Evolutionary conservation across 192 early-diverging fungal species (phyloP).

Genomic region (Chytriomyces hyalinus): DNA sequence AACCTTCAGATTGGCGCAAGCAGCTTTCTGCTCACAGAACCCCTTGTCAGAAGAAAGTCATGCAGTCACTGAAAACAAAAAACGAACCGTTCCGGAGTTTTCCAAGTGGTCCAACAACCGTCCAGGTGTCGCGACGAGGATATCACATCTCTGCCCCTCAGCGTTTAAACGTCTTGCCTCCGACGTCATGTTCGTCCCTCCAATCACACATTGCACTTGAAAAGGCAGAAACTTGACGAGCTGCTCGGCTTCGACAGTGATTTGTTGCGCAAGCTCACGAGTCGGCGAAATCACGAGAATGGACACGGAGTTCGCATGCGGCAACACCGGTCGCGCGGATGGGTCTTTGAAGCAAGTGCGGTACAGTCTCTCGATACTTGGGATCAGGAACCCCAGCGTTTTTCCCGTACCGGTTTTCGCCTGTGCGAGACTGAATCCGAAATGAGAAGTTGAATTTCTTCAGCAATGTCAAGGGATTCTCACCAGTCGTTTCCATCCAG

Average conservation of each 20-base stretch:
- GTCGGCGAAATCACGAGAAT: constrained; percentile 86
- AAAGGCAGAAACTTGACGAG: constrained; percentile 62
- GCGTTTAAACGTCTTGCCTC: constrained; percentile 10
- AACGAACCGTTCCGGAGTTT: constrained; percentile 13
- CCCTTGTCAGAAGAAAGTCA: not conserved
- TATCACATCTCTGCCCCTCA: constrained; percentile 64
- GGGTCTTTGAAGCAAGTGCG: not conserved
- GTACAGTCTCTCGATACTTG: constrained; percentile 71
- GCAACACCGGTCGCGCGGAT: not conserved
- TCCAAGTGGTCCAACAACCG: constrained; percentile 92
- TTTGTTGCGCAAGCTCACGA: constrained; percentile 86
- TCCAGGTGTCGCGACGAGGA: constrained; percentile 93
- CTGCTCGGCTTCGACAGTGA: constrained; percentile 75
- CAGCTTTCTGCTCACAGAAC: constrained; percentile 1
- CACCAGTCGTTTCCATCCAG: constrained; percentile 35
- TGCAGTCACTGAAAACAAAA: not conserved
- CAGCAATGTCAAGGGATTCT: not conserved
- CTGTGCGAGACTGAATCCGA: constrained; percentile 67
- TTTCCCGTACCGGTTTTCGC: constrained; percentile 95
- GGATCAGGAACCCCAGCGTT: constrained; percentile 83
- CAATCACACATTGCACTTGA: constrained; percentile 76
- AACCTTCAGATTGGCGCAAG: constrained; percentile 12
- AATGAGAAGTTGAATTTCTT: not conserved
- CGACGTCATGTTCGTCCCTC: constrained; percentile 44
- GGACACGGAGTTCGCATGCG: constrained; percentile 49